Conservation (phyloP, 1,284 basidiomycete genomes). For the Taiwanofungus camphoratus region DNA sequence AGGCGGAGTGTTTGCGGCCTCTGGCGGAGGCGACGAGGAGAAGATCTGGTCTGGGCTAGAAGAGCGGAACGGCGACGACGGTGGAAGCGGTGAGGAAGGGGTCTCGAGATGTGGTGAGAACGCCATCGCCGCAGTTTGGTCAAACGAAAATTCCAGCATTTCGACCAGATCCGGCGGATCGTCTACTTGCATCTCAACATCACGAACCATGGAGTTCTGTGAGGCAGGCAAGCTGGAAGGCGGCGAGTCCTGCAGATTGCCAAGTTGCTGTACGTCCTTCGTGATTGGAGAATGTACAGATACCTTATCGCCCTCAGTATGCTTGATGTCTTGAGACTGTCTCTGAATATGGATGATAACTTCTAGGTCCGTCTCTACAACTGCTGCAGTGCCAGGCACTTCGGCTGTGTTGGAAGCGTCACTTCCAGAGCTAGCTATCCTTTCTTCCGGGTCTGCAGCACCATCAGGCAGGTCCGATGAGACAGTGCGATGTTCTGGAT, state of each 20-base stretch:
- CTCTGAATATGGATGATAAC: too few species aligned
- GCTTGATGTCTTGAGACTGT: too few species aligned
- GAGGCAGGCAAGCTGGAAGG: not conserved
- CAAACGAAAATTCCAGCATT: not conserved
- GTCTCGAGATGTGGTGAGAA: not conserved
- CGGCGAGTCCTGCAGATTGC: not conserved
- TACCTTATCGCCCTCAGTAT: too few species aligned
- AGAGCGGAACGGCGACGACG: constrained; percentile 37
- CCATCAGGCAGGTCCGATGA: too few species aligned
- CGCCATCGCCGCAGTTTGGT: not conserved
- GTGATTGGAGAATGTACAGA: too few species aligned
- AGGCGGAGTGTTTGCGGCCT: constrained; percentile 14
- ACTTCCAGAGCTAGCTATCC: too few species aligned
- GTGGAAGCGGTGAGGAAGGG: constrained; percentile 3
- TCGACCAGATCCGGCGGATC: not conserved
- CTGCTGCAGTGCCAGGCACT: too few species aligned
- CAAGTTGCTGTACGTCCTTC: too few species aligned
- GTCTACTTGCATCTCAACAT: not conserved
- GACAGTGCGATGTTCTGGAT: too few species aligned
- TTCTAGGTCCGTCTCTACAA: too few species aligned
- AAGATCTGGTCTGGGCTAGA: constrained; percentile 45
- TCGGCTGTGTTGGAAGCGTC: too few species aligned
- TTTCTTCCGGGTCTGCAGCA: too few species aligned
- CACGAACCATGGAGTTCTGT: not conserved
- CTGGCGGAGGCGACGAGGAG: constrained; percentile 37